phyloP scores from a whole-genome alignment of 495 filamentous ascomycete species.

The Aspergillus indologenus region DNA sequence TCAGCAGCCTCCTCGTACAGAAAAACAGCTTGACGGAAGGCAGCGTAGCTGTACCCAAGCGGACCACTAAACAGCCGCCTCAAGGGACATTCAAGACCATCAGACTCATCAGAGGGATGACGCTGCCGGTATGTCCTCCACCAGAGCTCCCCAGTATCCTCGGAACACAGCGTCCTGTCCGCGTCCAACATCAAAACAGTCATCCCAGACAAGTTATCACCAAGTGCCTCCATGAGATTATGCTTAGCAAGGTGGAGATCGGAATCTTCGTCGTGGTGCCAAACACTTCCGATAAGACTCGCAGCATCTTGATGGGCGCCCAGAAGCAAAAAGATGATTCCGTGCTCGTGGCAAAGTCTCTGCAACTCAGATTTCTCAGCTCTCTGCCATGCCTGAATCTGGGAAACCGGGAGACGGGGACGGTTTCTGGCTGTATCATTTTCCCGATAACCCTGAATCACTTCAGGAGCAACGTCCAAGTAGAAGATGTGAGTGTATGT shows the following conservation, averaged over 20 bases:
- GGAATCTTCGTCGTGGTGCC: conserved; percentile 33
- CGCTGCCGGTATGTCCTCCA: conserved; percentile 35
- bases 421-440: conserved; percentile 42
- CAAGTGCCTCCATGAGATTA: conserved; percentile 38
- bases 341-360: conserved; percentile 41
- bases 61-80: conserved; percentile 48
- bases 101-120: conserved; percentile 5
- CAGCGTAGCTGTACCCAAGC: conserved; percentile 52
- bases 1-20: conserved; percentile 50
- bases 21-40: conserved; percentile 55
- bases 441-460: no score
- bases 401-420: conserved; percentile 28
- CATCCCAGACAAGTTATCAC: conserved; percentile 21
- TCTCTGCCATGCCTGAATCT: conserved; percentile 53
- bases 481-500: no score
- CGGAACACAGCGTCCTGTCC: conserved; percentile 53
- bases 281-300: conserved; percentile 38
- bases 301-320: conserved; percentile 17
- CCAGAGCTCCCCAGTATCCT: conserved; percentile 56
- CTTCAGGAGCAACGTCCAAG: no score
- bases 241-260: conserved; percentile 40
- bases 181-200: conserved; percentile 56
- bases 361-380: conserved; percentile 49
- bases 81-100: conserved; percentile 37
- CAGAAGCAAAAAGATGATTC: conserved; percentile 44